Evolutionary conservation across 2,329 filamentous ascomycete genomes (phyloP).

Genomic region (Colletotrichum cuscutae): DNA sequence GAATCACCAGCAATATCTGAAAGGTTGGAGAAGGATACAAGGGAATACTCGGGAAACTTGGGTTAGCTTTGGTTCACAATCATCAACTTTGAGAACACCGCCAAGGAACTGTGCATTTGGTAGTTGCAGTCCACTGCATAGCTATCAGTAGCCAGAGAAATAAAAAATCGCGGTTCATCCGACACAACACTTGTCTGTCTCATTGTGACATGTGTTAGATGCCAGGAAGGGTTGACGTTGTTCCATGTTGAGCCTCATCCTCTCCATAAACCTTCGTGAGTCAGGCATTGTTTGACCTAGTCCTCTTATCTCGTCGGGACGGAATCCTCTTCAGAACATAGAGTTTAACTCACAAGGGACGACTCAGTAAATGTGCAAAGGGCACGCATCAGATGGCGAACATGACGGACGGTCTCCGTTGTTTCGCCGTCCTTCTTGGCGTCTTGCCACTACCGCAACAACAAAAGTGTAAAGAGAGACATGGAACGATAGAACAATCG

Average conservation of each 20-base stretch:
- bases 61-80: neutral
- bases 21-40: neutral
- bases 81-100: neutral
- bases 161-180: neutral
- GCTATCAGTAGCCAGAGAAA: neutral
- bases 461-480: neutral
- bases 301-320: neutral
- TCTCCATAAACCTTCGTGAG: neutral
- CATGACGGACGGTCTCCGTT: neutral
- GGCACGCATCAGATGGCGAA: constrained; percentile 11
- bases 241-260: neutral
- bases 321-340: neutral
- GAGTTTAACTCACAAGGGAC: constrained; percentile 2
- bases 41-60: neutral
- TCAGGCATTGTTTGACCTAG: neutral
- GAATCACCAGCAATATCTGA: neutral
- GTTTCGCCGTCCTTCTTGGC: neutral
- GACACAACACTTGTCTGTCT: constrained; percentile 2
- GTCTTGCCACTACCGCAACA: neutral
- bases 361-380: neutral
- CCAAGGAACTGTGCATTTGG: neutral
- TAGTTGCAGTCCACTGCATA: neutral
- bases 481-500: constrained; percentile 4
- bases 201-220: constrained; percentile 7
- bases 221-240: neutral